Conservation (phyloP, 495 filamentous ascomycete species). For the Hypoxylon lienhwacheense region DNA sequence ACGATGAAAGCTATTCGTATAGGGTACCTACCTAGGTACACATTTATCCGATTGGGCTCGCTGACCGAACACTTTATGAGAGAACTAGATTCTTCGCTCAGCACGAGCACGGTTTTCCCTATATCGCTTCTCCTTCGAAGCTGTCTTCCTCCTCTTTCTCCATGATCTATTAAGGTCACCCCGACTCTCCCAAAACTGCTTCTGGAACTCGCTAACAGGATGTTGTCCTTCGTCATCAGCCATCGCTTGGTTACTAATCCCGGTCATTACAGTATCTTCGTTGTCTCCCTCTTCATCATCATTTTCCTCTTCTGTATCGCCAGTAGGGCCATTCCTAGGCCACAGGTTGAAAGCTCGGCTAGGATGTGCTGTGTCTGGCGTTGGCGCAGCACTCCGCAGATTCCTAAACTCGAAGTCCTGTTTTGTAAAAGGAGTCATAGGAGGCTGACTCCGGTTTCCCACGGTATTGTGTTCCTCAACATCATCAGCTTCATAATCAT, state of each 20-base stretch:
- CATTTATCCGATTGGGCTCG: no score
- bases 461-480: slow-evolving; percentile 37
- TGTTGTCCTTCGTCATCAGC: slow-evolving; percentile 20
- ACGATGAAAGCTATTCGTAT: no score
- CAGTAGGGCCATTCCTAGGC: slow-evolving; percentile 41
- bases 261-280: slow-evolving; percentile 41
- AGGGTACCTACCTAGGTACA: no score
- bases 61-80: no score
- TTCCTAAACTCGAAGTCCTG: slow-evolving; percentile 73
- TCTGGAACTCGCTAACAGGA: slow-evolving; percentile 68
- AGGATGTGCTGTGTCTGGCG: slow-evolving; percentile 87
- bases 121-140: slow-evolving; percentile 82
- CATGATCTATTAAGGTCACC: slow-evolving; percentile 88
- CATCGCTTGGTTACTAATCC: slow-evolving; percentile 29
- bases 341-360: slow-evolving; percentile 57
- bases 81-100: slow-evolving; percentile 47
- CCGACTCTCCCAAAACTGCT: slow-evolving; percentile 90
- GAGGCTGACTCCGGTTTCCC: slow-evolving; percentile 45
- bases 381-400: slow-evolving; percentile 83
- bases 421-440: slow-evolving; percentile 79
- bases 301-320: slow-evolving; percentile 43
- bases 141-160: slow-evolving; percentile 82
- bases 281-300: slow-evolving; percentile 42
- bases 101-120: slow-evolving; percentile 73
- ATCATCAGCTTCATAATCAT: slow-evolving; percentile 52